These are phyloP conservation scores for Acmispon strigosus DNA, from an alignment of 306 rosid species.

Conservation along the genomic window DNA sequence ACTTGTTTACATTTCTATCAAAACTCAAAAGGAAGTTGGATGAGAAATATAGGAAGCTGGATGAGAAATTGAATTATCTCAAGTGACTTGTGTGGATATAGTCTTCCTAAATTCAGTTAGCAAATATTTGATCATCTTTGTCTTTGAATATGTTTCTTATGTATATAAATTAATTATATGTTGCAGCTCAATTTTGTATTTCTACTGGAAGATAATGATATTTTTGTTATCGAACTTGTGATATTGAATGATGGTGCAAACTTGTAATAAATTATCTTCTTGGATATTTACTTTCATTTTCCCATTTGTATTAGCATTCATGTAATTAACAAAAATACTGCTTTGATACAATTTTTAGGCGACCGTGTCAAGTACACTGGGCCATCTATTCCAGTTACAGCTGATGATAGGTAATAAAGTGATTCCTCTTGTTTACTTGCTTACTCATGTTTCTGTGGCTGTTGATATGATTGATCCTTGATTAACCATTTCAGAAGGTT, in stretches of 20 bases:
- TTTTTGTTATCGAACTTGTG: background rate
- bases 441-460: background rate
- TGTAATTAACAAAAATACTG: conserved; percentile 7
- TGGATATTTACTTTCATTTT: background rate
- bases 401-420: conserved; percentile 60
- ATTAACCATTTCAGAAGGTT: background rate
- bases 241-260: background rate
- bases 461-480: background rate
- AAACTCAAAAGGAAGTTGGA: too few relatives aligned
- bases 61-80: too few relatives aligned
- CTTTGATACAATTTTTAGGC: conserved; percentile 40
- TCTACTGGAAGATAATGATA: background rate
- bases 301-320: background rate
- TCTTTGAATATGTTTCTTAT: background rate
- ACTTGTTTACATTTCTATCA: too few relatives aligned
- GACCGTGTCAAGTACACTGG: conserved; percentile 94
- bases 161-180: background rate
- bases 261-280: background rate
- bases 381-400: conserved; percentile 47
- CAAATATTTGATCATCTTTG: background rate
- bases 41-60: too few relatives aligned
- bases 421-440: conserved; percentile 1
- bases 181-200: background rate
- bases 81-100: too few relatives aligned
- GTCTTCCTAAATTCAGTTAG: background rate